phyloP scores from a whole-genome alignment of 805 yeast species.

The Ogataea thermomethanolica region DNA sequence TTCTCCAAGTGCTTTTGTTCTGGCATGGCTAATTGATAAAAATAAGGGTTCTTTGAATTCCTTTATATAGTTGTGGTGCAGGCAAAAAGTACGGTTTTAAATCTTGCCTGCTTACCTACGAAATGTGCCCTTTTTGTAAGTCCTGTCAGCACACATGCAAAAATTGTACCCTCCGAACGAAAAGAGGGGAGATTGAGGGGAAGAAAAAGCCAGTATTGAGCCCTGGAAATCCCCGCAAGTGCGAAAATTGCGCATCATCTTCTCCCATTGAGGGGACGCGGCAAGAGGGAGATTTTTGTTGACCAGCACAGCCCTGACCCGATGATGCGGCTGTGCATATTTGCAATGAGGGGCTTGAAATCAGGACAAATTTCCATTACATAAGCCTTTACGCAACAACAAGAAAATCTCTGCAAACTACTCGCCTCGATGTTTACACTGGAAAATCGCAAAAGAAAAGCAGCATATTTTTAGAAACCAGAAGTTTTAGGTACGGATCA shows the following conservation, averaged over 20 bases:
- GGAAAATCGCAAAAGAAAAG: constrained; percentile 1
- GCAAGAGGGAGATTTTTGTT: constrained; percentile 3
- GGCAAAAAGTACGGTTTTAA: constrained; percentile 1
- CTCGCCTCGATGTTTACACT: background rate
- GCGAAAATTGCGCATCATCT: constrained; percentile 1
- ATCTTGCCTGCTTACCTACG: background rate
- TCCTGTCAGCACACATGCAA: constrained; percentile 5
- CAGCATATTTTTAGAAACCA: constrained; percentile 13
- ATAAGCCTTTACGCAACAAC: background rate
- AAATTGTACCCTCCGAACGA: background rate
- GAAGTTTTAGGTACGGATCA: constrained; percentile 6
- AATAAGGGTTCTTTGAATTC: background rate
- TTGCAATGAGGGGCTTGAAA: constrained; percentile 1
- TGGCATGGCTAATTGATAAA: constrained; percentile 9
- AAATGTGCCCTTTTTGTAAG: background rate
- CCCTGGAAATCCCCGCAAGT: constrained; percentile 2
- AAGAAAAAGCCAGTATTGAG: background rate
- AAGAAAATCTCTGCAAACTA: background rate
- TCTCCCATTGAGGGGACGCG: constrained; percentile 4
- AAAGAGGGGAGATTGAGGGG: constrained; percentile 14
- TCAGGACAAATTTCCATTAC: background rate
- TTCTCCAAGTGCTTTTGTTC: constrained; percentile 29
- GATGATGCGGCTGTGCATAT: no score
- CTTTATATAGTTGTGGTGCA: background rate
- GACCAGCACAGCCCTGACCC: background rate